phyloP scores from a whole-genome alignment of 441 rosid species.

The Kokia cookei region DNA sequence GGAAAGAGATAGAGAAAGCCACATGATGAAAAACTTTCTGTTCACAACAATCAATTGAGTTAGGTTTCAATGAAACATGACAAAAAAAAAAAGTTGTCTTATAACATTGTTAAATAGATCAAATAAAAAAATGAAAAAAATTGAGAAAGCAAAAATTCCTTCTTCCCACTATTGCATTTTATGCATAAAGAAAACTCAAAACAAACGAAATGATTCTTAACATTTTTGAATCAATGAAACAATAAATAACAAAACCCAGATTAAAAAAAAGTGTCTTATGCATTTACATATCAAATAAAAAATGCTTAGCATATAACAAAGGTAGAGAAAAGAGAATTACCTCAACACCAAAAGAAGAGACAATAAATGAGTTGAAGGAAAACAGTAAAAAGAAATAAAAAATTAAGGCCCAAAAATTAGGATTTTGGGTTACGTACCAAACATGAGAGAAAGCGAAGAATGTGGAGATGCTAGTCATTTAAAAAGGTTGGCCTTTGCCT shows the following conservation, averaged over 20 bases:
- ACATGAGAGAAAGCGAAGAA: conserved; percentile 41
- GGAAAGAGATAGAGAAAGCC: not conserved
- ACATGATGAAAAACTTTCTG: not conserved
- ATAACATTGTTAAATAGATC: not conserved
- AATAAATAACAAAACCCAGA: not conserved
- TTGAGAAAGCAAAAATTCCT: not conserved
- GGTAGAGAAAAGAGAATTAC: not conserved
- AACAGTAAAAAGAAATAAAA: not conserved
- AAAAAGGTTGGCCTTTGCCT: too few relatives aligned
- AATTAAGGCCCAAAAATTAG: not conserved
- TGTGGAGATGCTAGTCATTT: conserved; percentile 14
- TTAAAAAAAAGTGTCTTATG: not conserved
- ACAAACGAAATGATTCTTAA: not conserved
- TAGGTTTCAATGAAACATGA: too few relatives aligned
- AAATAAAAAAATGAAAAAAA: not conserved
- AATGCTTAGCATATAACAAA: not conserved
- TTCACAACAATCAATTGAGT: not conserved
- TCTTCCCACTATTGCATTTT: not conserved
- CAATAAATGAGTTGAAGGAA: not conserved
- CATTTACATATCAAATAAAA: not conserved
- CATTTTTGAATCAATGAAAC: not conserved
- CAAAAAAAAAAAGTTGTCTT: too few relatives aligned
- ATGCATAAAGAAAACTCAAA: not conserved
- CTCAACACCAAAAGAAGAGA: not conserved
- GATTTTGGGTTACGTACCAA: conserved; percentile 23